Evolutionary conservation across 1,284 basidiomycete genomes (phyloP).

Genomic region (Pseudomicrostroma phylloplanum): DNA sequence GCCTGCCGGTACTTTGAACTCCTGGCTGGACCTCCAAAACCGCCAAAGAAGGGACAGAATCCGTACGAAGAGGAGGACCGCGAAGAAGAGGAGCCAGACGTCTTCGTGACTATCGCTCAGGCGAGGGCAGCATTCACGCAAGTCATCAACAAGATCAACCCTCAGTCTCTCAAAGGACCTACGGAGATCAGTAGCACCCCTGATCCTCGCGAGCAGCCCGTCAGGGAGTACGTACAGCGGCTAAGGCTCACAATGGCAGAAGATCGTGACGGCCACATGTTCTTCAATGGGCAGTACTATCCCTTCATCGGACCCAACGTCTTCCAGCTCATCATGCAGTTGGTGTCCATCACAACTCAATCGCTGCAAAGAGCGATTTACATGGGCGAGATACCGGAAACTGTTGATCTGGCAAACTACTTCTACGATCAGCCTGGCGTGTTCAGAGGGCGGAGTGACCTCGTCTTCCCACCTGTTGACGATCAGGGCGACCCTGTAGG

Average conservation of each 20-base stretch:
- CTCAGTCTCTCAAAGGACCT: no score
- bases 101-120: no score
- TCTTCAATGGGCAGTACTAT: conserved; percentile 81
- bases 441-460: conserved; percentile 63
- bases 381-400: conserved; percentile 60
- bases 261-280: conserved; percentile 54
- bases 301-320: conserved; percentile 64
- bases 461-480: conserved; percentile 55
- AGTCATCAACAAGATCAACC: no score
- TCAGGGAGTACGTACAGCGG: conserved; percentile 21
- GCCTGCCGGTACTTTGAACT: conserved; percentile 17
- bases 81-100: no score
- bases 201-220: not conserved
- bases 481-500: not conserved
- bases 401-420: conserved; percentile 61
- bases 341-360: conserved; percentile 28
- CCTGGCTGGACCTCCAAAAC: not conserved
- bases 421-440: conserved; percentile 84
- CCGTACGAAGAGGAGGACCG: no score
- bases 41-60: no score
- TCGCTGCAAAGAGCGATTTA: conserved; percentile 58
- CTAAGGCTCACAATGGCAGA: conserved; percentile 20
- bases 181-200: not conserved
- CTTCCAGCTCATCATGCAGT: conserved; percentile 23
- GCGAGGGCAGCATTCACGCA: no score